Conservation (phyloP, 352 stramenopile species). For the Blastocystis sp. region DNA sequence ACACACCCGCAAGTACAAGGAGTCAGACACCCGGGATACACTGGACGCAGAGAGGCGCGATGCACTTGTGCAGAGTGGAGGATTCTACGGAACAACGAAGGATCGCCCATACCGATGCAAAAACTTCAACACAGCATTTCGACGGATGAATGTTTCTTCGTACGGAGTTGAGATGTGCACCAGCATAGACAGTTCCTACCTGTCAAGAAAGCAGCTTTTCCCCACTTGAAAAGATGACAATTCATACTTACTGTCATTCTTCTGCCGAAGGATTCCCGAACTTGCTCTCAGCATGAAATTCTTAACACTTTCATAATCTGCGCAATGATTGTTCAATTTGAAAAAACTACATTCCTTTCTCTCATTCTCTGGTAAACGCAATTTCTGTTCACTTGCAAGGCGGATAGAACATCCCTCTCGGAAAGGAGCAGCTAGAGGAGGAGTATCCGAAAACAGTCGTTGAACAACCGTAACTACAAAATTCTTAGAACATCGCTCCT, state of each 20-base stretch:
- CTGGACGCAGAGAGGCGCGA: constrained; percentile 17
- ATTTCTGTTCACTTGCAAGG: constrained; percentile 23
- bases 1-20: constrained; percentile 37
- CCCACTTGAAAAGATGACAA: constrained; percentile 34
- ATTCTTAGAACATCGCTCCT: constrained; percentile 51
- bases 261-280: not conserved
- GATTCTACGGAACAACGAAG: not conserved
- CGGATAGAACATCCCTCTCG: not conserved
- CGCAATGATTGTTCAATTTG: not conserved
- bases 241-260: constrained; percentile 54
- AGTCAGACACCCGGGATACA: constrained; percentile 37
- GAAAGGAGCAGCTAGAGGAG: not conserved
- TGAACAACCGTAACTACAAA: constrained; percentile 15
- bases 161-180: constrained; percentile 39
- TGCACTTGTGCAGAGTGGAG: constrained; percentile 42
- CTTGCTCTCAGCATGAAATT: constrained; percentile 20
- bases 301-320: constrained; percentile 57
- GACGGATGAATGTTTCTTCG: constrained; percentile 47
- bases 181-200: constrained; percentile 50
- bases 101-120: not conserved
- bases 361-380: constrained; percentile 47
- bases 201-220: not conserved
- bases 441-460: constrained; percentile 44
- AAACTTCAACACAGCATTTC: constrained; percentile 56
- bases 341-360: constrained; percentile 39